phyloP scores from a whole-genome alignment of 208 protist genomes.

The Lotmaria passim region DNA sequence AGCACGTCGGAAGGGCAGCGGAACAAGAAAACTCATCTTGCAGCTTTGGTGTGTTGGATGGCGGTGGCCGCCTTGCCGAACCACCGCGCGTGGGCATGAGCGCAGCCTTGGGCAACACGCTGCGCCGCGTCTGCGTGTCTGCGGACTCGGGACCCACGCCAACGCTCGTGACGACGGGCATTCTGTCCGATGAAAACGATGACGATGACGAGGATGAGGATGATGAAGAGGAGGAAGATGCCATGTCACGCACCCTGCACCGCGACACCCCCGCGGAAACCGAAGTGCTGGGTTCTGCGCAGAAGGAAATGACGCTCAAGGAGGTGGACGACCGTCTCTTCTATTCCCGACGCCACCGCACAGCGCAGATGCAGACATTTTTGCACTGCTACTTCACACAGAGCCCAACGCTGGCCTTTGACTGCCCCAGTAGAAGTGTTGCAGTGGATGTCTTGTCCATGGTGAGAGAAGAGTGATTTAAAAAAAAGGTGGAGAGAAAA shows the following conservation, averaged over 20 bases:
- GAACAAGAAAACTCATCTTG: not conserved
- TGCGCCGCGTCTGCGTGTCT: slow-evolving; percentile 2
- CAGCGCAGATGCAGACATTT: slow-evolving; percentile 23
- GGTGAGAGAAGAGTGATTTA: not conserved
- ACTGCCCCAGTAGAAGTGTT: slow-evolving; percentile 4
- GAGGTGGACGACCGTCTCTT: slow-evolving; percentile 26
- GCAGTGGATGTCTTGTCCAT: not conserved
- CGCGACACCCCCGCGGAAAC: not conserved
- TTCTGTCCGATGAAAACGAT: slow-evolving; percentile 6
- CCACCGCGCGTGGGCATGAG: not conserved
- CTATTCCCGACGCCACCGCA: slow-evolving; percentile 7
- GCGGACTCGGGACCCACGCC: no score
- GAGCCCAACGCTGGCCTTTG: slow-evolving; percentile 27
- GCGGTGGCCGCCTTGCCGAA: not conserved
- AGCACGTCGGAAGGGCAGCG: no score
- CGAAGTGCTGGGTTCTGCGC: not conserved
- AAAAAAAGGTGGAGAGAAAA: not conserved
- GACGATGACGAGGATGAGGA: not conserved
- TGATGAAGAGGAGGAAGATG: no score
- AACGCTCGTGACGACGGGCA: not conserved
- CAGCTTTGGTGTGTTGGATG: no score
- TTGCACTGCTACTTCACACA: slow-evolving; percentile 40
- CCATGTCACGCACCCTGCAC: not conserved
- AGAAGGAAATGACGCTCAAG: not conserved
- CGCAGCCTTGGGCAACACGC: not conserved